Evolutionary conservation across 257 asterid genomes (phyloP).

Genomic region (Gynochthodes officinalis): DNA sequence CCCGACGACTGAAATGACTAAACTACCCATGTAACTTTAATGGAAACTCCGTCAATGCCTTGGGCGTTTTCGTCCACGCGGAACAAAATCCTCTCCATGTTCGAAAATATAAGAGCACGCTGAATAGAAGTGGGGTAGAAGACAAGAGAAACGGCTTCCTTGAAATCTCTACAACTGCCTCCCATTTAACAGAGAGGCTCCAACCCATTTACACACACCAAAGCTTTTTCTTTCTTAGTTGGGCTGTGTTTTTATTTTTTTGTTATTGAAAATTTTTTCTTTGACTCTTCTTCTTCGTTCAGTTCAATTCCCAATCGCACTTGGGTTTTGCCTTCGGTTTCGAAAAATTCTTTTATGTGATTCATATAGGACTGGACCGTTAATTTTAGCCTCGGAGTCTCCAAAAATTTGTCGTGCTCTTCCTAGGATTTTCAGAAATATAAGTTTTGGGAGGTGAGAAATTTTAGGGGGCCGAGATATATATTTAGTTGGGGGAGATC

Average conservation of each 20-base stretch:
- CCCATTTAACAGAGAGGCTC: conserved; percentile 32
- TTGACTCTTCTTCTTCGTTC: not conserved
- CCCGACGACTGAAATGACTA: not conserved
- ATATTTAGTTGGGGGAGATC: conserved; percentile 14
- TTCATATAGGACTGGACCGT: not conserved
- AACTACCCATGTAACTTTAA: not conserved
- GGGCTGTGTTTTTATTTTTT: too few relatives aligned
- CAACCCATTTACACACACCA: conserved; percentile 17
- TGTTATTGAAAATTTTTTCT: not conserved
- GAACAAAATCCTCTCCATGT: not conserved
- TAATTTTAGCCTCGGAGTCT: not conserved
- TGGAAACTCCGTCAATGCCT: not conserved
- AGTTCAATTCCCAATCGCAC: not conserved
- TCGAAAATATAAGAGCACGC: conserved; percentile 11
- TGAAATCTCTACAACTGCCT: conserved; percentile 47
- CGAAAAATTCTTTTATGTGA: conserved; percentile 8
- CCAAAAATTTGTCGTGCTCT: not conserved
- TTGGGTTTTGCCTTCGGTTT: not conserved
- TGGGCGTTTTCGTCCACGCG: conserved; percentile 2
- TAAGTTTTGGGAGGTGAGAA: not conserved
- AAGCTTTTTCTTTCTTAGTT: not conserved
- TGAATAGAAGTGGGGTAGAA: conserved; percentile 27
- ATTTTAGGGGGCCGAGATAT: conserved; percentile 9
- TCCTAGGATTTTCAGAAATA: not conserved
- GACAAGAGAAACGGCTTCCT: conserved; percentile 59